Base-by-base conservation (phyloP, 2,329 filamentous ascomycete genomes). In the Myotisia sp. region DNA sequence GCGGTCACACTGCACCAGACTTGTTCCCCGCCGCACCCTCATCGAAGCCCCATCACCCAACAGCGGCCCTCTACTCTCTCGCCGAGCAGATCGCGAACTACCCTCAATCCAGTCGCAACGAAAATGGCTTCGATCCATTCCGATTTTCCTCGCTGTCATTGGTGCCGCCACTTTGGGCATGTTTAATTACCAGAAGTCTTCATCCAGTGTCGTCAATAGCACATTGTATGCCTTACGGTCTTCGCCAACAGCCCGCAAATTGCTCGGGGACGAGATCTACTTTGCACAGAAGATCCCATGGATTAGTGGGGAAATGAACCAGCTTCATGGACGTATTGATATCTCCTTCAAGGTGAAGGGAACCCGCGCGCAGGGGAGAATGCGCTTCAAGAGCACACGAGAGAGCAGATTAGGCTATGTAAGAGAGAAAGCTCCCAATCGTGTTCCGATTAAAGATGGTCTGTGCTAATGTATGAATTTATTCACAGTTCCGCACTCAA, bases 111-210 rank as follows among this genome's bases (percentile, higher is more conserved):
- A 53, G 9, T 44, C 45, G n/a, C 45, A 51, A 31, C 71, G 73
- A 52, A 66, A 68, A 46, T 86, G 80, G 79, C 54, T 67, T 36
- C 71, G 71, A 47, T 84, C 83, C 1, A 59, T 93, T 21, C 87
- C 87, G 35, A 63, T 92, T 54, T 95, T 95, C 68, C 54, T 79
- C 34, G 58, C 71, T 42, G 64, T 83, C 42, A 74, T 93, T 47
- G 70, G 72, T 31, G 66, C 69, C 36, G 79, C 77, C 45, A 76
- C 77, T 44, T 63, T 92, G 40, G 83, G 79, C 46, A 94, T 98
- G 59, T 95, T 98, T 79, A 98, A 98, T 70, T 95, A 98, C 71
- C 87, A 98, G 58, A 94, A 94, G 59, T 74, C 77, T 37, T 84
- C 81, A n/a, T 84, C 76, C 17, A 81, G 80, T 36, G 72, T 87